These are phyloP conservation scores for Conticribra guillardii DNA, from an alignment of 108 stramenopile species.

Conservation along the genomic window DNA sequence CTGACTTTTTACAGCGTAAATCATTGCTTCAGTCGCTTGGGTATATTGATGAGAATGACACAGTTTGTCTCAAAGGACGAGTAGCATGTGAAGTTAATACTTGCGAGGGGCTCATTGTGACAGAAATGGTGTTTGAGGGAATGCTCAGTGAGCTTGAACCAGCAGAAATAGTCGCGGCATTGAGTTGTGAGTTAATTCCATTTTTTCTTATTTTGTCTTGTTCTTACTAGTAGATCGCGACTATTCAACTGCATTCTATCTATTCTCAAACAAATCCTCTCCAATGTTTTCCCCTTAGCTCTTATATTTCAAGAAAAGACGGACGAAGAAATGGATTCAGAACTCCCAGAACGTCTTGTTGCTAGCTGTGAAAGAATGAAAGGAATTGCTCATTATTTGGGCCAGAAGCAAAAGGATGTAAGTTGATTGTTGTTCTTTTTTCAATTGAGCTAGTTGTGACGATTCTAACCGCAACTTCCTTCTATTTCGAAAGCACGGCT, in stretches of 20 bases:
- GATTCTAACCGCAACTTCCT: too few species aligned
- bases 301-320: constrained; percentile 94
- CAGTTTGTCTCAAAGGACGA: constrained; percentile 93
- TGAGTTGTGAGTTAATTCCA: too few species aligned
- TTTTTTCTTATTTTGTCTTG: too few species aligned
- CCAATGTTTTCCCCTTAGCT: constrained; percentile 84
- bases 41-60: constrained; percentile 85
- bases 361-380: constrained; percentile 76
- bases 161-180: constrained; percentile 94
- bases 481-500: too few species aligned
- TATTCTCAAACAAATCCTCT: too few species aligned
- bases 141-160: constrained; percentile 93
- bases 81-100: constrained; percentile 97
- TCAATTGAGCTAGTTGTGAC: too few species aligned
- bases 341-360: constrained; percentile 75
- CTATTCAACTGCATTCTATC: too few species aligned
- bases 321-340: constrained; percentile 74
- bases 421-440: too few species aligned
- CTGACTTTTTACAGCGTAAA: constrained; percentile 92
- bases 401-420: constrained; percentile 80
- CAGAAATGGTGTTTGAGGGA: constrained; percentile 97
- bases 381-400: constrained; percentile 77
- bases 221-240: too few species aligned
- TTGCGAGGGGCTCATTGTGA: constrained; percentile 93
- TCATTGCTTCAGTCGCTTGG: constrained; percentile 87